Evolutionary conservation across 1,284 basidiomycete genomes (phyloP).

Genomic region (Agroathelia rolfsii): DNA sequence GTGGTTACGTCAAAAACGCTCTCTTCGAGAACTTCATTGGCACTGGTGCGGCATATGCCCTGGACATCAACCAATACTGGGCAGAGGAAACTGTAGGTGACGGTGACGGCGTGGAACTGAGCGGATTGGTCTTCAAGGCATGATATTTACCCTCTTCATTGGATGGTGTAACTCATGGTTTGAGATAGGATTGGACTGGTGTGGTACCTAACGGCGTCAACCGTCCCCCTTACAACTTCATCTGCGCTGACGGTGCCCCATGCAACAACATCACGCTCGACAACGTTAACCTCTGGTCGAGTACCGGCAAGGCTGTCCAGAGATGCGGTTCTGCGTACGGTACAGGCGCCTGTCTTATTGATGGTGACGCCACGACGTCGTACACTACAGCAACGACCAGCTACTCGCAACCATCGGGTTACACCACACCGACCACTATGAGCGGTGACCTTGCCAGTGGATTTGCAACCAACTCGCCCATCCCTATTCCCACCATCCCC

Average conservation of each 20-base stretch:
- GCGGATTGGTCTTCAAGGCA: constrained; percentile 21
- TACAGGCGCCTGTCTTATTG: constrained; percentile 20
- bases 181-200: constrained; percentile 23
- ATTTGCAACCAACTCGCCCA: constrained; percentile 21
- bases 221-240: constrained; percentile 21
- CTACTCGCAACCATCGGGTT: constrained; percentile 17
- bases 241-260: constrained; percentile 24
- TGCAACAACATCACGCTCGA: constrained; percentile 21
- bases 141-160: background rate
- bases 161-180: background rate
- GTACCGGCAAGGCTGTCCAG: constrained; percentile 17
- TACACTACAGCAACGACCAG: constrained; percentile 17
- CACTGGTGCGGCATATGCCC: constrained; percentile 22
- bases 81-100: constrained; percentile 13
- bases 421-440: constrained; percentile 20
- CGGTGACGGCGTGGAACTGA: constrained; percentile 21
- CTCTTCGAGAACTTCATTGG: constrained; percentile 24
- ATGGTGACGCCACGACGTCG: constrained; percentile 15
- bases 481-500: too few species aligned
- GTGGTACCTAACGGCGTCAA: constrained; percentile 20
- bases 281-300: constrained; percentile 25
- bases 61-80: constrained; percentile 26
- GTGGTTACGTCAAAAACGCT: constrained; percentile 24
- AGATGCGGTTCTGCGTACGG: constrained; percentile 26
- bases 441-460: constrained; percentile 20